Percentiles rank a stretch among this genome's conserved stretches.
Evolutionary conservation across 805 yeast species (phyloP).

Genomic region (Hanseniaspora hatyaiensis): DNA sequence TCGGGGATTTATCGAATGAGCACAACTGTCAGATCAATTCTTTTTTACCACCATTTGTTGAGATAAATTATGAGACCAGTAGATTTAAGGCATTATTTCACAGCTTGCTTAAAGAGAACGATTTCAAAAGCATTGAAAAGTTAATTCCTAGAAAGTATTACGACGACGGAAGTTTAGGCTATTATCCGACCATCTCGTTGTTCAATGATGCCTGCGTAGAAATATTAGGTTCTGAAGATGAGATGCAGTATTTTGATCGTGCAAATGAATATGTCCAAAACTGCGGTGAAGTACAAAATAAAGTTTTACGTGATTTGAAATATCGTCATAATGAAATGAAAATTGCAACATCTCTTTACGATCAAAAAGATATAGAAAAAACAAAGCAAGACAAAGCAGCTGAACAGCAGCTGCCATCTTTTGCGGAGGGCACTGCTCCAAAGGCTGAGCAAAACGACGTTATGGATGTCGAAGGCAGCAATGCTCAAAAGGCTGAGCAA

Average conservation of each 20-base stretch:
- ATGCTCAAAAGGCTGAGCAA: conserved; percentile 5
- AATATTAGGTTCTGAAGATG: conserved; percentile 52
- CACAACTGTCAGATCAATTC: conserved; percentile 73
- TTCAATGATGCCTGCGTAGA: conserved; percentile 67
- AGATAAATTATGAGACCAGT: conserved; percentile 29
- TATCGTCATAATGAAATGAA: conserved; percentile 56
- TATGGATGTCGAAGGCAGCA: conserved; percentile 1
- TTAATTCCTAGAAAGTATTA: conserved; percentile 31
- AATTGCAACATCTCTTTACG: conserved; percentile 74
- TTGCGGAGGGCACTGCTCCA: too few species aligned
- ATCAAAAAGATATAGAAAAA: conserved; percentile 45
- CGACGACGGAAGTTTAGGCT: conserved; percentile 82
- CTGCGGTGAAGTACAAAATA: conserved; percentile 16
- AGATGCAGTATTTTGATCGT: too few species aligned
- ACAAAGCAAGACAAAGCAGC: conserved; percentile 52
- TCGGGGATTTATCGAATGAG: conserved; percentile 54
- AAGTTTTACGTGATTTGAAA: conserved; percentile 35
- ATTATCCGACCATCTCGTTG: conserved; percentile 80
- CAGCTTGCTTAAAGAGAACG: not conserved
- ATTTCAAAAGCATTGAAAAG: conserved; percentile 14
- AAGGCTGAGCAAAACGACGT: not conserved
- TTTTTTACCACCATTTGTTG: conserved; percentile 43
- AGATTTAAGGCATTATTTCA: conserved; percentile 25
- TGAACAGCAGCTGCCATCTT: too few species aligned
- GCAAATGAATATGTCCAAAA: too few species aligned